phyloP scores from a whole-genome alignment of 108 stramenopile species.

The Nannochloropsis granulata region DNA sequence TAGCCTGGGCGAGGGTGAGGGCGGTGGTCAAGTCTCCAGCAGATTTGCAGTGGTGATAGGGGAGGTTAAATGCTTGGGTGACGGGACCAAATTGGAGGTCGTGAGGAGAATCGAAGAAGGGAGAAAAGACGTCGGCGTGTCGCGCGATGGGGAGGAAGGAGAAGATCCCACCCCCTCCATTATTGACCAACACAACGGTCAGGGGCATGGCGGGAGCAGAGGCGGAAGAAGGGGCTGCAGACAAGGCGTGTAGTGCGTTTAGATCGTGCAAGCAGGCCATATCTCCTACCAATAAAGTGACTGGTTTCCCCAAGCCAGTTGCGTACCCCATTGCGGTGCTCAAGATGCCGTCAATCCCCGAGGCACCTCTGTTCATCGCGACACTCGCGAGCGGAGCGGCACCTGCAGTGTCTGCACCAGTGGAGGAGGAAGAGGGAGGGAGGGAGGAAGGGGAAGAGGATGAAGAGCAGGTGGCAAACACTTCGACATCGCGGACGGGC shows the following conservation, averaged over 20 bases:
- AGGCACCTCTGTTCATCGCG: slow-evolving; percentile 65
- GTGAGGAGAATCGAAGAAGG: slow-evolving; percentile 72
- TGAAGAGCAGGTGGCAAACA: slow-evolving; percentile 46
- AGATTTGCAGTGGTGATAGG: not conserved
- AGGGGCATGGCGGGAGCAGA: not conserved
- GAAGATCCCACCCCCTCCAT: slow-evolving; percentile 82
- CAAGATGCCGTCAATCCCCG: slow-evolving; percentile 81
- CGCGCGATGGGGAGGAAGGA: slow-evolving; percentile 83
- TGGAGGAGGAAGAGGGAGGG: not conserved
- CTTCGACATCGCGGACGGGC: slow-evolving; percentile 77
- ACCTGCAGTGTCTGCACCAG: not conserved
- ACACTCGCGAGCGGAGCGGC: not conserved
- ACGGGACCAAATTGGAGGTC: slow-evolving; percentile 12
- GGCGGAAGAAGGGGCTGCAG: not conserved
- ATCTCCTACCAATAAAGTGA: slow-evolving; percentile 68
- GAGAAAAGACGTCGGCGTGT: slow-evolving; percentile 61
- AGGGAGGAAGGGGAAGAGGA: no score
- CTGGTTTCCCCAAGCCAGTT: slow-evolving; percentile 41
- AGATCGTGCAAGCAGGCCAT: slow-evolving; percentile 72
- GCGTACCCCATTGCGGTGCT: slow-evolving; percentile 68
- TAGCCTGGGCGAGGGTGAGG: not conserved
- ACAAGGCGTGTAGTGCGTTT: slow-evolving; percentile 55
- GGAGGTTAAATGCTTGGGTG: slow-evolving; percentile 2
- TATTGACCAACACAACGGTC: slow-evolving; percentile 53
- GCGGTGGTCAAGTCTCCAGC: not conserved